These are phyloP conservation scores for Psilocybe azurescens DNA, from an alignment of 768 basidiomycete genomes.

Conservation along the genomic window DNA sequence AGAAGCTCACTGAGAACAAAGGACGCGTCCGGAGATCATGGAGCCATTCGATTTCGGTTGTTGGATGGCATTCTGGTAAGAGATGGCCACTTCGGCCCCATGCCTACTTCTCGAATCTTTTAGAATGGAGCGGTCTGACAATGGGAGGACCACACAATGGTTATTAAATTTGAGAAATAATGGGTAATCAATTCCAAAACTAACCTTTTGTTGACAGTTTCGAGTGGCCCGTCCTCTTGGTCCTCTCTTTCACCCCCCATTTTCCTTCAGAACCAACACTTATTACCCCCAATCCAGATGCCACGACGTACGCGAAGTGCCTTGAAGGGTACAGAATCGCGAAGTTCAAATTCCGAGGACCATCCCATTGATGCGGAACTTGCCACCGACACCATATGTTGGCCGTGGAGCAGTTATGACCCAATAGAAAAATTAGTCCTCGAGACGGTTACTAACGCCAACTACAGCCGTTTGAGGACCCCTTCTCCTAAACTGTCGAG, in stretches of 20 bases:
- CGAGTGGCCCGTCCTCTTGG: not conserved
- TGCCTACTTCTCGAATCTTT: not conserved
- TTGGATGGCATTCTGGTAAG: not conserved
- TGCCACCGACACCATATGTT: too few species aligned
- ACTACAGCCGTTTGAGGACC: conserved; percentile 2
- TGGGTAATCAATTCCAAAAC: not conserved
- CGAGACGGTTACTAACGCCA: not conserved
- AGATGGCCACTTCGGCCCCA: not conserved
- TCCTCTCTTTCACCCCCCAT: not conserved
- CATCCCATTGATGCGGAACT: too few species aligned
- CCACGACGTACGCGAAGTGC: not conserved
- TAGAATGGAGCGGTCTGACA: not conserved
- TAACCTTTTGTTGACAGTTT: not conserved
- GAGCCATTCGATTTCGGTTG: not conserved
- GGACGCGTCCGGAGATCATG: not conserved
- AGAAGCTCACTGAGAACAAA: not conserved
- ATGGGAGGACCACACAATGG: too few species aligned
- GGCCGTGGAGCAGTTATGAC: too few species aligned
- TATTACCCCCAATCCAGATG: not conserved
- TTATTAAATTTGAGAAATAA: too few species aligned
- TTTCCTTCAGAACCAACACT: not conserved
- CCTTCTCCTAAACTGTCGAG: not conserved
- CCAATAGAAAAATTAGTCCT: not conserved
- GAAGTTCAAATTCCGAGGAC: not conserved
- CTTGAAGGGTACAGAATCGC: not conserved